These are phyloP conservation scores for Nicotiana undulata DNA, from an alignment of 257 asterid species.

Conservation along the genomic window DNA sequence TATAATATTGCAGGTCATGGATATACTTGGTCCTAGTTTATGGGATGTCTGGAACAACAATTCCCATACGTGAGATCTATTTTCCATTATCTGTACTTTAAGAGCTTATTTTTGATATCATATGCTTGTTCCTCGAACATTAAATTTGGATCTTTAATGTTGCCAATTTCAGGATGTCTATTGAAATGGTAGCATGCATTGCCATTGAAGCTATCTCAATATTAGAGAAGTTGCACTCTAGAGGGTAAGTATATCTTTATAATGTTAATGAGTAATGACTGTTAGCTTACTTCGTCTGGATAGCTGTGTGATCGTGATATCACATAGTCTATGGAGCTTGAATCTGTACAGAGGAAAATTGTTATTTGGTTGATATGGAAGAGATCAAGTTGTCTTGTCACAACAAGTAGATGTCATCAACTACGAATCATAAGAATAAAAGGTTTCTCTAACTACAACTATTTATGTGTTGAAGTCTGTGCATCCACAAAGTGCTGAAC, in stretches of 20 bases:
- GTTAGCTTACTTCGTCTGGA: not conserved
- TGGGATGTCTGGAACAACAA: conserved; percentile 92
- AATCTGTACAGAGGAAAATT: not conserved
- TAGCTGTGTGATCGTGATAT: not conserved
- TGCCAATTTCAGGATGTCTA: conserved; percentile 61
- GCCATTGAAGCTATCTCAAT: conserved; percentile 88
- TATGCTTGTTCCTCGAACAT: not conserved
- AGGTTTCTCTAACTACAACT: not conserved
- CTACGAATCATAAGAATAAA: not conserved
- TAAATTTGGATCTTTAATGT: not conserved
- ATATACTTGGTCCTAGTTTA: conserved; percentile 55
- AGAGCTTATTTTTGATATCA: not conserved
- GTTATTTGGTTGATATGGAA: not conserved
- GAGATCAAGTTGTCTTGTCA: not conserved
- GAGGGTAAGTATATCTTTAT: conserved; percentile 47
- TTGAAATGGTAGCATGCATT: conserved; percentile 88
- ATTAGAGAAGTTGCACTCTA: conserved; percentile 72
- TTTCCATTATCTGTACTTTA: not conserved
- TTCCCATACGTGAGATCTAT: conserved; percentile 47
- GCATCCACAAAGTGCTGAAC: not conserved
- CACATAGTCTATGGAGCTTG: not conserved
- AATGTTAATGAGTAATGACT: not conserved
- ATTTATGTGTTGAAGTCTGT: not conserved
- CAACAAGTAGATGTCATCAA: not conserved
- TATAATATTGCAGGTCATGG: conserved; percentile 17